Conservation (phyloP, 306 rosid genomes). For the Neltuma alba region DNA sequence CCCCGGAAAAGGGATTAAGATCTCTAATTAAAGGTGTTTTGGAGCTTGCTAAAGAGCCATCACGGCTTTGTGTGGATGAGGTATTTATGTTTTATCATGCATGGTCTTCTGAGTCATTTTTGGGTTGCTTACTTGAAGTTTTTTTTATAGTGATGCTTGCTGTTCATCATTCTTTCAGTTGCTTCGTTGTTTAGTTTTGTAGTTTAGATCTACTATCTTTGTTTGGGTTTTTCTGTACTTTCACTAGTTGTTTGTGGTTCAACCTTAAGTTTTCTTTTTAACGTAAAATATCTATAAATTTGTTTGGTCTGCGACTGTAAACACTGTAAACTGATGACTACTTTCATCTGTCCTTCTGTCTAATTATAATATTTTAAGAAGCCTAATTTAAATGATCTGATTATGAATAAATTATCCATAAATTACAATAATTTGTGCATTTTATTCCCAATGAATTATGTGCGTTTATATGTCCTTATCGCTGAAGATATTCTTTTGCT, state of each 20-base stretch:
- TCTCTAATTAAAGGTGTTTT: constrained; percentile 93
- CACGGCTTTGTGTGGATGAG: constrained; percentile 98
- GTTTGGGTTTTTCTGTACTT: not conserved
- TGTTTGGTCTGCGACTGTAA: constrained; percentile 6
- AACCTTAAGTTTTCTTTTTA: not conserved
- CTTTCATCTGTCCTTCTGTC: not conserved
- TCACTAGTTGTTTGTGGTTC: not conserved
- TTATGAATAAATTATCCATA: not conserved
- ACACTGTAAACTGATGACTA: not conserved
- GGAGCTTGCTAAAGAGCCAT: constrained; percentile 98
- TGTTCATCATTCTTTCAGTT: constrained; percentile 5
- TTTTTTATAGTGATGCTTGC: constrained; percentile 4
- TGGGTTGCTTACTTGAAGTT: constrained; percentile 11
- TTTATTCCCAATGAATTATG: not conserved
- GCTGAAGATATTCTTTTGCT: constrained; percentile 30
- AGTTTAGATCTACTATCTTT: constrained; percentile 14
- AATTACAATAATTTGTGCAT: not conserved
- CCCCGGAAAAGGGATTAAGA: constrained; percentile 98
- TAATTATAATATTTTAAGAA: not conserved
- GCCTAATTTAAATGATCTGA: constrained; percentile 14
- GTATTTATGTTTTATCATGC: constrained; percentile 50
- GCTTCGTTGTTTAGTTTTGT: not conserved
- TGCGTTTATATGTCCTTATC: constrained; percentile 17
- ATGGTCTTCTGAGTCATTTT: constrained; percentile 21
- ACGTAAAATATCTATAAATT: not conserved